phyloP scores from a whole-genome alignment of 1,284 basidiomycete genomes.

The Dichomitus squalens region DNA sequence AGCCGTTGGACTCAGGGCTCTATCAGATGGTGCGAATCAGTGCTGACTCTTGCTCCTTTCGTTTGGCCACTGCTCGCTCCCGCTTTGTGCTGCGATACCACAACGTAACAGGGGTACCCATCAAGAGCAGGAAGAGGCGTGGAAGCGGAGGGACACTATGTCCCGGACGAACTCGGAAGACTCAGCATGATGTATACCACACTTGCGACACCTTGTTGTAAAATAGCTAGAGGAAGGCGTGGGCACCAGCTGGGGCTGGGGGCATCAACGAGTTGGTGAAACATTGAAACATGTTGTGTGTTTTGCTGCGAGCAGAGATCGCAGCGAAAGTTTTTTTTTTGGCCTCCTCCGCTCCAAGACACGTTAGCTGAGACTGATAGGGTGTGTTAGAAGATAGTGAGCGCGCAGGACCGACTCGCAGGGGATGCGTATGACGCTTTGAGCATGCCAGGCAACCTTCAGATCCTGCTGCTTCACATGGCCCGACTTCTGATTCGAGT shows the following conservation, averaged over 20 bases:
- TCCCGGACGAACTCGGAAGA: conserved; percentile 21
- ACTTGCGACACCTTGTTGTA: conserved; percentile 4
- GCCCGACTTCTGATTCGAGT: not conserved
- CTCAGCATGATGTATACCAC: conserved; percentile 10
- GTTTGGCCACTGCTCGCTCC: conserved; percentile 13
- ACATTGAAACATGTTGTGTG: not conserved
- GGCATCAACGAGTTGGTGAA: not conserved
- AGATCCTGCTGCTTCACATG: too few species aligned
- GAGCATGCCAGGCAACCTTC: too few species aligned
- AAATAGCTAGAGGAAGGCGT: conserved; percentile 12
- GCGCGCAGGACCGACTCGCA: not conserved
- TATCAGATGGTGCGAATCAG: not conserved
- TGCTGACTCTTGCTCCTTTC: not conserved
- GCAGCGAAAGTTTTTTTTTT: not conserved
- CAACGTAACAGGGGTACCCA: conserved; percentile 54
- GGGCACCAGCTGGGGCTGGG: not conserved
- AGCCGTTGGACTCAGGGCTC: not conserved
- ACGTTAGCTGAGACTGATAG: not conserved
- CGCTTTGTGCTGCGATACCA: conserved; percentile 5
- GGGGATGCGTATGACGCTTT: too few species aligned
- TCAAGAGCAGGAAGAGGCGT: conserved; percentile 61
- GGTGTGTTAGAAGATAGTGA: not conserved
- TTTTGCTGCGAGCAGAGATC: not conserved
- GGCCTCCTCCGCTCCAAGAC: too few species aligned
- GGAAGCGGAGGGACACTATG: conserved; percentile 36